Percentiles rank a stretch among this genome's conserved stretches.
These are phyloP conservation scores for Naganishia liquefaciens DNA, from an alignment of 1,284 basidiomycete species.

Conservation along the genomic window DNA sequence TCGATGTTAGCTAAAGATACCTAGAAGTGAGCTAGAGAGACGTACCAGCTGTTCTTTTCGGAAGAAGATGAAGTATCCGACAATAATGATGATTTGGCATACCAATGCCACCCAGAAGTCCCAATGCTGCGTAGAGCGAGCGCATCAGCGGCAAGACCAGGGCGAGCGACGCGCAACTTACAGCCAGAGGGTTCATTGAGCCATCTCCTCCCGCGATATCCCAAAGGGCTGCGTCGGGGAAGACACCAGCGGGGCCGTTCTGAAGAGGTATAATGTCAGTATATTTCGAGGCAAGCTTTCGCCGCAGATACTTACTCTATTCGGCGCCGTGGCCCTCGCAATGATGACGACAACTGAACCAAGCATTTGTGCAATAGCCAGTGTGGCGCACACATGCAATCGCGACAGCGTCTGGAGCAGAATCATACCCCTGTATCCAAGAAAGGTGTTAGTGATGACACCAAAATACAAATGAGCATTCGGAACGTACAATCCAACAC, in stretches of 20 bases:
- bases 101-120: slow-evolving; percentile 82
- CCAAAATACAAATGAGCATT: too few species aligned
- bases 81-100: slow-evolving; percentile 69
- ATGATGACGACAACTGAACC: slow-evolving; percentile 55
- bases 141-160: too few species aligned
- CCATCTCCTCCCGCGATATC: slow-evolving; percentile 63
- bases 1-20: neutral
- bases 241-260: slow-evolving; percentile 80
- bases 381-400: slow-evolving; percentile 85
- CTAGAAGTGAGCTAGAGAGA: neutral
- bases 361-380: slow-evolving; percentile 73
- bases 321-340: slow-evolving; percentile 51
- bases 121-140: slow-evolving; percentile 40
- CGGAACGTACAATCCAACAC: slow-evolving; percentile 68
- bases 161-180: slow-evolving; percentile 12
- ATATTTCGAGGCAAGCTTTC: neutral
- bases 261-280: slow-evolving; percentile 70
- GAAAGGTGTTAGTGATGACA: slow-evolving; percentile 2
- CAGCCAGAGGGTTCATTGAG: slow-evolving; percentile 45
- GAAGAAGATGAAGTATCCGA: slow-evolving; percentile 91
- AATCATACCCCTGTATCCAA: slow-evolving; percentile 68
- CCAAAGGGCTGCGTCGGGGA: slow-evolving; percentile 88
- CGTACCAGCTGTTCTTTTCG: slow-evolving; percentile 51
- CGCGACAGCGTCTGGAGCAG: slow-evolving; percentile 87
- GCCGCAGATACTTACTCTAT: slow-evolving; percentile 39